These are phyloP conservation scores for Termitomyces sp. DNA, from an alignment of 768 basidiomycete genomes.

Conservation along the genomic window DNA sequence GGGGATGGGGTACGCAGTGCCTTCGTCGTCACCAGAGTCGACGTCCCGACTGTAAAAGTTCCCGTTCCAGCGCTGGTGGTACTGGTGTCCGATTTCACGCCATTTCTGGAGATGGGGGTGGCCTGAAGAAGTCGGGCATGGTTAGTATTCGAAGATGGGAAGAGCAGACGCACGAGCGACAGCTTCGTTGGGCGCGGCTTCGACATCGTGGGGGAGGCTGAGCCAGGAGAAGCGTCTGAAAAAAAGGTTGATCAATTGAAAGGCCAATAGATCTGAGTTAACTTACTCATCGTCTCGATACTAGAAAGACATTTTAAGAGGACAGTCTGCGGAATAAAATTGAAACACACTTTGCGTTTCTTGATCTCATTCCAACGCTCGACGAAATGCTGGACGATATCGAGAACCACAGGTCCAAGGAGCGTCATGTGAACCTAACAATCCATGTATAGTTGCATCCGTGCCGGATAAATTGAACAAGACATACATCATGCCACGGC, in stretches of 20 bases:
- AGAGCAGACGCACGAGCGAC: constrained; percentile 38
- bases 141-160: background rate
- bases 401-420: constrained; percentile 76
- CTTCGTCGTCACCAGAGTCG: constrained; percentile 23
- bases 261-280: constrained; percentile 25
- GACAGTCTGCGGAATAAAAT: background rate
- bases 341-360: constrained; percentile 57
- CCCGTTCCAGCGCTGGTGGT: constrained; percentile 62
- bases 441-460: background rate
- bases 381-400: constrained; percentile 86
- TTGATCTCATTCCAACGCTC: constrained; percentile 93
- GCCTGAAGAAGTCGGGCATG: constrained; percentile 20
- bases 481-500: constrained; percentile 93
- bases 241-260: constrained; percentile 24
- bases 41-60: constrained; percentile 19
- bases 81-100: constrained; percentile 49
- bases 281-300: constrained; percentile 46
- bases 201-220: constrained; percentile 70
- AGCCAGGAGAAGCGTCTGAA: constrained; percentile 39
- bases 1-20: constrained; percentile 34
- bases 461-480: background rate
- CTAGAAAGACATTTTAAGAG: constrained; percentile 15
- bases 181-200: constrained; percentile 58
- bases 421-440: constrained; percentile 81
- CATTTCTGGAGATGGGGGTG: constrained; percentile 70